Evolutionary conservation across 176 grass and related monocot genomes (phyloP).

Genomic region (Oryza punctata): DNA sequence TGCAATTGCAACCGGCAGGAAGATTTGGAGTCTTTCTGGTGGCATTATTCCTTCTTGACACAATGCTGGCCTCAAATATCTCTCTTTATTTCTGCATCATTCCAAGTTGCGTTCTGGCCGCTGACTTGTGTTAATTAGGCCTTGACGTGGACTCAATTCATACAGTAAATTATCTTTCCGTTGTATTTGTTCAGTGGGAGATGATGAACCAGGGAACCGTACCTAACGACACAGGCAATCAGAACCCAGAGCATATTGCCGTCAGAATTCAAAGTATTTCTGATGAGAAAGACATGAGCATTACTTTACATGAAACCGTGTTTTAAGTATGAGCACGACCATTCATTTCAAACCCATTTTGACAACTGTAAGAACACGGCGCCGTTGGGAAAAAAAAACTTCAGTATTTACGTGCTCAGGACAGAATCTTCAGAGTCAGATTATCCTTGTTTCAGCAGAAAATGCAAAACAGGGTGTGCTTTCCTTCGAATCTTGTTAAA

Average conservation of each 20-base stretch:
- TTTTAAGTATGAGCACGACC: conserved; percentile 14
- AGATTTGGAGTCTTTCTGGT: conserved; percentile 34
- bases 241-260: conserved; percentile 25
- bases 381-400: neutral
- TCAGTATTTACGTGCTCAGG: neutral
- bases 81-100: conserved; percentile 51
- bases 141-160: conserved; percentile 54
- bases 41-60: conserved; percentile 45
- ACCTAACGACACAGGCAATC: conserved; percentile 24
- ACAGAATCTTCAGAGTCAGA: neutral
- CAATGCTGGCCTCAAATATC: conserved; percentile 38
- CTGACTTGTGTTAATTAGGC: conserved; percentile 46
- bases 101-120: conserved; percentile 37
- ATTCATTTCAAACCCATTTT: neutral
- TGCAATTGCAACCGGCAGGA: conserved; percentile 40
- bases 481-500: conserved; percentile 30
- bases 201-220: conserved; percentile 36
- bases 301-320: neutral
- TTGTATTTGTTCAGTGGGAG: conserved; percentile 41
- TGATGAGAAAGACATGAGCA: neutral
- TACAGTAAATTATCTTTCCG: conserved; percentile 36
- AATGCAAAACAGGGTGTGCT: neutral
- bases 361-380: neutral
- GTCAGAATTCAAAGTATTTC: conserved; percentile 16
- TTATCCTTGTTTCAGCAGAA: neutral